Evolutionary conservation across 75 land plant genomes (phyloP).

Genomic region (Pinus albicaulis): DNA sequence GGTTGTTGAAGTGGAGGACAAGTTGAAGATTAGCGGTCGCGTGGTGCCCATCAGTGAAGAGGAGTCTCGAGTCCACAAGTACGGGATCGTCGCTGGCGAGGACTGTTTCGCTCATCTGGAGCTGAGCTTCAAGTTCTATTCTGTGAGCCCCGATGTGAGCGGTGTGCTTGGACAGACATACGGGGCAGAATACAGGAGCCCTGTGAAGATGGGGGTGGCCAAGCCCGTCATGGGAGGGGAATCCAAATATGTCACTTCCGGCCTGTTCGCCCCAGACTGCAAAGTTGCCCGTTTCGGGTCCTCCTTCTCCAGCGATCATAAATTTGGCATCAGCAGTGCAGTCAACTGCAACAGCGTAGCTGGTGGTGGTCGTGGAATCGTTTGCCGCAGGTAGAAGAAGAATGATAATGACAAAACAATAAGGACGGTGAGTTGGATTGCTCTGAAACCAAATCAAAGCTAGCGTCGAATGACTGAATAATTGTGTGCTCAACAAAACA

Average conservation of each 20-base stretch:
- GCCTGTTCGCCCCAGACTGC: constrained; percentile 23
- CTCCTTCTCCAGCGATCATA: not conserved
- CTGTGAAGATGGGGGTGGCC: constrained; percentile 16
- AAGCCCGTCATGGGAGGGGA: constrained; percentile 37
- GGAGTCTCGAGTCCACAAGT: constrained; percentile 29
- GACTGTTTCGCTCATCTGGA: constrained; percentile 32
- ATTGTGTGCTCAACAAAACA: too few relatives aligned
- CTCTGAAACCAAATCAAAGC: too few relatives aligned
- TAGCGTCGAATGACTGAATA: too few relatives aligned
- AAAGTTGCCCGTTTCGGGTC: constrained; percentile 13
- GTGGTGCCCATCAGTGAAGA: constrained; percentile 34
- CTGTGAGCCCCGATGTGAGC: constrained; percentile 14
- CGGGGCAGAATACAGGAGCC: constrained; percentile 16
- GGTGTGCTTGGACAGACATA: constrained; percentile 43
- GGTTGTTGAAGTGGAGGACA: constrained; percentile 7
- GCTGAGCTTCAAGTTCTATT: constrained; percentile 26
- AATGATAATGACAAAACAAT: not conserved
- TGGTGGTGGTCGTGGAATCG: constrained; percentile 4
- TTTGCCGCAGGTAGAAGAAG: constrained; percentile 5
- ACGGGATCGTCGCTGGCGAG: constrained; percentile 13
- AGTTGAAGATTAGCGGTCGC: constrained; percentile 9
- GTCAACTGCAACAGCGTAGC: not conserved
- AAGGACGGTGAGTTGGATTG: too few relatives aligned
- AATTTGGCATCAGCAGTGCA: not conserved
- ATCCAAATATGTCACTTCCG: constrained; percentile 3